These are phyloP conservation scores for Allomyces macrogynus DNA, from an alignment of 192 early-diverging fungal species.

Conservation along the genomic window DNA sequence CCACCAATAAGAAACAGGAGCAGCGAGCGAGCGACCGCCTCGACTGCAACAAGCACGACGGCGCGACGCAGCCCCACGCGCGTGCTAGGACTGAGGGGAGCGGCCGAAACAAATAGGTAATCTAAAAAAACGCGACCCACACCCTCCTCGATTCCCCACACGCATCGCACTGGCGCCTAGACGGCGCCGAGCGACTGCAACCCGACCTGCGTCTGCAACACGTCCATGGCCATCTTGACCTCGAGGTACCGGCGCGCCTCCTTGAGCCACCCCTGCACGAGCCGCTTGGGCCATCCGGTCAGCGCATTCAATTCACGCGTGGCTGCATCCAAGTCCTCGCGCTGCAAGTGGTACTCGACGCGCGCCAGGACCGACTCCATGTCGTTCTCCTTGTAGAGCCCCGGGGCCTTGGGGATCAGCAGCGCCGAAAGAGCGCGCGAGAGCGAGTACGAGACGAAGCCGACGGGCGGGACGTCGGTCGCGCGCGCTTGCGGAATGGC, in stretches of 20 bases:
- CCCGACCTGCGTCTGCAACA: constrained; percentile 9
- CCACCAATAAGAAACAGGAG: no score
- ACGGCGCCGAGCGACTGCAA: not conserved
- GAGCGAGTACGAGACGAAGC: constrained; percentile 59
- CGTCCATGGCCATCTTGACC: constrained; percentile 68
- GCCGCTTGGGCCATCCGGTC: constrained; percentile 66
- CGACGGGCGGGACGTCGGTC: constrained; percentile 38
- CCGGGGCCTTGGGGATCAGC: constrained; percentile 63
- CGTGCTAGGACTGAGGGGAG: no score
- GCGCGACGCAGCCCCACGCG: no score
- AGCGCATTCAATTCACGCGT: constrained; percentile 83
- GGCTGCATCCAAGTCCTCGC: constrained; percentile 64
- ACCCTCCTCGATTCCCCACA: no score
- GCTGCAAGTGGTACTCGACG: constrained; percentile 45
- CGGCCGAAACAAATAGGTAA: no score
- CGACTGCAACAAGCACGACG: no score
- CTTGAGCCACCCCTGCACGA: constrained; percentile 74
- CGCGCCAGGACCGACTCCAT: constrained; percentile 68
- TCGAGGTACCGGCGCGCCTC: constrained; percentile 63
- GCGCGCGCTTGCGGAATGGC: not conserved
- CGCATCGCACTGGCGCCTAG: no score
- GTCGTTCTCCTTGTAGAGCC: constrained; percentile 64
- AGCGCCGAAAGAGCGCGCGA: constrained; percentile 47
- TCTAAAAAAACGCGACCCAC: no score
- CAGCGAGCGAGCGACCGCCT: no score